These are phyloP conservation scores for Ustilago hordei DNA, from an alignment of 1,284 basidiomycete genomes.

Conservation along the genomic window DNA sequence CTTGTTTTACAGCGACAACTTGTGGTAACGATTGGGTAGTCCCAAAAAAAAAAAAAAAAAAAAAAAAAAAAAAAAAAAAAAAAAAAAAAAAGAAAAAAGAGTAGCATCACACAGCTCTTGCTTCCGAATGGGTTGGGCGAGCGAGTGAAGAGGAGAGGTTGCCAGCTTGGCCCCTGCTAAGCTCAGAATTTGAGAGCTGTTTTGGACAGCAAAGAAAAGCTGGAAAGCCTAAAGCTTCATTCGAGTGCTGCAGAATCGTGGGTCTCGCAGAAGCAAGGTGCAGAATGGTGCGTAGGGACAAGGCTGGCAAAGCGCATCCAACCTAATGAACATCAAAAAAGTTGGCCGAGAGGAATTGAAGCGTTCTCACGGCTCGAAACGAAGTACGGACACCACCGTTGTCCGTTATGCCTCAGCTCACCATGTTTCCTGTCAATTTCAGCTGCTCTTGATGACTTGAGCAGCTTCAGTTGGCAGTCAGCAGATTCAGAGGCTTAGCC, in stretches of 20 bases:
- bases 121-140: too few species aligned
- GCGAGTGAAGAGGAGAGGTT: background rate
- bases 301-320: background rate
- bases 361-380: slow-evolving; percentile 19
- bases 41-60: background rate
- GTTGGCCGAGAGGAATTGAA: background rate
- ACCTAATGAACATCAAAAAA: background rate
- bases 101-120: background rate
- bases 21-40: too few species aligned
- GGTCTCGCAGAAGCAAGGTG: slow-evolving; percentile 6
- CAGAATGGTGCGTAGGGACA: background rate
- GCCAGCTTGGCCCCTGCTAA: background rate
- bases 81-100: too few species aligned
- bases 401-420: background rate
- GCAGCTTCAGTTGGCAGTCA: background rate
- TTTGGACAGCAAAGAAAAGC: background rate
- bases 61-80: too few species aligned
- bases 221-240: slow-evolving; percentile 13
- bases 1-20: background rate
- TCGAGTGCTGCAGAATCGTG: background rate
- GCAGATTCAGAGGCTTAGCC: background rate
- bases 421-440: slow-evolving; percentile 12
- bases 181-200: background rate
- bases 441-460: background rate
- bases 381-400: slow-evolving; percentile 16